Percentiles rank a stretch among this genome's conserved stretches.
Evolutionary conservation across 2,329 filamentous ascomycete species (phyloP).

Genomic region (Sporothrix globosa): DNA sequence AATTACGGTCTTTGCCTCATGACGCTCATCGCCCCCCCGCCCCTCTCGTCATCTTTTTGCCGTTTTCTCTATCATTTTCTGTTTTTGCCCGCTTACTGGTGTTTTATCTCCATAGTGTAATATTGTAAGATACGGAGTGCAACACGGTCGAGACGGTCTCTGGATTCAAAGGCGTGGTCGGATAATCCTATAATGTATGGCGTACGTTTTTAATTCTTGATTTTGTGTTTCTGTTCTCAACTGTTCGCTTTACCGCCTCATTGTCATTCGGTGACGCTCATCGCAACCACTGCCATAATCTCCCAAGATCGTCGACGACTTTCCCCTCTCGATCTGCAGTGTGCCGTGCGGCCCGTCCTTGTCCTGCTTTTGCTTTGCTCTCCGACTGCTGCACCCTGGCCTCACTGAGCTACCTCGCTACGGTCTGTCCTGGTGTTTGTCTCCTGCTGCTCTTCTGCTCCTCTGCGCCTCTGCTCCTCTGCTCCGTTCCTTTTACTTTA

Average conservation of each 20-base stretch:
- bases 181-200: too few relatives aligned
- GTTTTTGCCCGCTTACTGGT: background rate
- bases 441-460: background rate
- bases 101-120: background rate
- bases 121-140: too few relatives aligned
- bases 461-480: background rate
- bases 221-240: too few relatives aligned
- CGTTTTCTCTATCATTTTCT: background rate
- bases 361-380: background rate
- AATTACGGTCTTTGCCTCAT: background rate
- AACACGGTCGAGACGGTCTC: too few relatives aligned
- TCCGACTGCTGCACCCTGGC: conserved; percentile 7
- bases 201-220: too few relatives aligned
- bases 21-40: background rate
- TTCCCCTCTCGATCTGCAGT: conserved; percentile 30
- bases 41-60: background rate
- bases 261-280: background rate
- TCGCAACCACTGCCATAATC: conserved; percentile 7
- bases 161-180: too few relatives aligned
- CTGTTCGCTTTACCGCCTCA: background rate
- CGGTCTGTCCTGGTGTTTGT: background rate
- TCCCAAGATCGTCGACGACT: conserved; percentile 7
- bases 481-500: conserved; percentile 9
- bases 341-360: conserved; percentile 32
- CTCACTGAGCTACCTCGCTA: background rate